These are phyloP conservation scores for Mariannaea elegans DNA, from an alignment of 2,329 filamentous ascomycete genomes.

Conservation along the genomic window DNA sequence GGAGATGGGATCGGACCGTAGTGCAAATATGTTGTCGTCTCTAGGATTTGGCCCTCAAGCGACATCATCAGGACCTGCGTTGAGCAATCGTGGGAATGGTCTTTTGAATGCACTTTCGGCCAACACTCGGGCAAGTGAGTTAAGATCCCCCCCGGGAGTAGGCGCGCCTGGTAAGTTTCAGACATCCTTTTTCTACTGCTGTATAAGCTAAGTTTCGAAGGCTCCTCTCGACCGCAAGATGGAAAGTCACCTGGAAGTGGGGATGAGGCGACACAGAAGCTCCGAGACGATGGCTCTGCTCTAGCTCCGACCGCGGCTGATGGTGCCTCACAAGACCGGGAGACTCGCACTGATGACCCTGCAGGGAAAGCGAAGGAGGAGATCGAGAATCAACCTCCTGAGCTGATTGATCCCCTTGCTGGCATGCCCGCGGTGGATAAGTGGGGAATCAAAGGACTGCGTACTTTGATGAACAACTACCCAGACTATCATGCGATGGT, in stretches of 20 bases:
- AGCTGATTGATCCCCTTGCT: conserved; percentile 65
- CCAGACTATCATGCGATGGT: conserved; percentile 70
- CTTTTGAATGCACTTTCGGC: conserved; percentile 71
- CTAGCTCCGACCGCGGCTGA: conserved; percentile 48
- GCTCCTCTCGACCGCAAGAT: conserved; percentile 54
- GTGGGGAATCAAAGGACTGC: conserved; percentile 71
- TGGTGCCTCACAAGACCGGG: conserved; percentile 41
- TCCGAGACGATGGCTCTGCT: conserved; percentile 54
- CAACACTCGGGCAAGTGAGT: conserved; percentile 60
- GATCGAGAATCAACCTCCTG: conserved; percentile 49
- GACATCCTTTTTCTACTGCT: not conserved
- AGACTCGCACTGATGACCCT: conserved; percentile 51
- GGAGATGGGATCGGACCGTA: conserved; percentile 66
- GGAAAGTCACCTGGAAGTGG: conserved; percentile 50
- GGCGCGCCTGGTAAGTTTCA: conserved; percentile 46
- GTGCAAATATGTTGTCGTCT: conserved; percentile 60
- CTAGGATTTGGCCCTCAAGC: conserved; percentile 62
- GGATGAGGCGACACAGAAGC: conserved; percentile 58
- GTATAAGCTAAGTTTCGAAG: conserved; percentile 39
- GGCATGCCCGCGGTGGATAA: conserved; percentile 71
- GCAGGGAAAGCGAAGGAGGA: conserved; percentile 54
- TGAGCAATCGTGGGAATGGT: conserved; percentile 64
- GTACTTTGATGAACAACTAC: conserved; percentile 70
- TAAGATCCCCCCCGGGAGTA: conserved; percentile 57
- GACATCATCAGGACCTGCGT: conserved; percentile 46